These are phyloP conservation scores for Colletotrichum tanaceti DNA, from an alignment of 2,329 filamentous ascomycete species.

Conservation along the genomic window DNA sequence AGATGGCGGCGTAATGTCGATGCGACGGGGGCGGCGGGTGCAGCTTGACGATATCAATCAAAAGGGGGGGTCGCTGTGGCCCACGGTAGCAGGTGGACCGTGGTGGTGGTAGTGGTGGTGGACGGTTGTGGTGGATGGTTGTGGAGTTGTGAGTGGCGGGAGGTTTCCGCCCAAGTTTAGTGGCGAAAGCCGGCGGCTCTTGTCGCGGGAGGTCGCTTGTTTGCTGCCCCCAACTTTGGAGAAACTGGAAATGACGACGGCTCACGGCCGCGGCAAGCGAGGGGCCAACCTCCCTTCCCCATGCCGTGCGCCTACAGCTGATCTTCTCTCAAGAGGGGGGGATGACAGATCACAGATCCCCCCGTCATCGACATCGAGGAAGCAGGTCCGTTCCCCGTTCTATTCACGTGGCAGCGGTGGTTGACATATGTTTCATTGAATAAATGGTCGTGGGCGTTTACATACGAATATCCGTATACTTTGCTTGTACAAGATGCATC, in stretches of 20 bases:
- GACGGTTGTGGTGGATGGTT: no score
- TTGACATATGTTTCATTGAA: not conserved
- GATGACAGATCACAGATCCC: not conserved
- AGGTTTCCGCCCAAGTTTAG: not conserved
- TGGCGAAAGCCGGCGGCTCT: slow-evolving; percentile 39
- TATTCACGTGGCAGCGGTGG: not conserved
- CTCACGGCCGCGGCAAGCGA: slow-evolving; percentile 33
- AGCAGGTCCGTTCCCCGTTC: not conserved
- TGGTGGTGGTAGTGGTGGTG: not conserved
- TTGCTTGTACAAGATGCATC: slow-evolving; percentile 3
- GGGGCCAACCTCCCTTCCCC: slow-evolving; percentile 37
- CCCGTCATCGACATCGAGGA: not conserved
- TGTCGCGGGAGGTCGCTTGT: slow-evolving; percentile 41
- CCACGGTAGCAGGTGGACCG: not conserved
- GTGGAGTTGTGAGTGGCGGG: not conserved
- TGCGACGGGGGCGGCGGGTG: slow-evolving; percentile 23
- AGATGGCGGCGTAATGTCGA: not conserved
- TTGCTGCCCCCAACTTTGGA: slow-evolving; percentile 41
- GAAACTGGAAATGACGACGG: slow-evolving; percentile 29
- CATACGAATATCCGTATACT: not conserved
- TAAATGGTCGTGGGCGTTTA: not conserved
- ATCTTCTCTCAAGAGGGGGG: no score
- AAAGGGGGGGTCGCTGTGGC: not conserved
- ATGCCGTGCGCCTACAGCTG: slow-evolving; percentile 39
- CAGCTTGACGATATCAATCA: slow-evolving; percentile 20